Conservation (phyloP, 2,329 filamentous ascomycete species). For the Shiraia sp. region DNA sequence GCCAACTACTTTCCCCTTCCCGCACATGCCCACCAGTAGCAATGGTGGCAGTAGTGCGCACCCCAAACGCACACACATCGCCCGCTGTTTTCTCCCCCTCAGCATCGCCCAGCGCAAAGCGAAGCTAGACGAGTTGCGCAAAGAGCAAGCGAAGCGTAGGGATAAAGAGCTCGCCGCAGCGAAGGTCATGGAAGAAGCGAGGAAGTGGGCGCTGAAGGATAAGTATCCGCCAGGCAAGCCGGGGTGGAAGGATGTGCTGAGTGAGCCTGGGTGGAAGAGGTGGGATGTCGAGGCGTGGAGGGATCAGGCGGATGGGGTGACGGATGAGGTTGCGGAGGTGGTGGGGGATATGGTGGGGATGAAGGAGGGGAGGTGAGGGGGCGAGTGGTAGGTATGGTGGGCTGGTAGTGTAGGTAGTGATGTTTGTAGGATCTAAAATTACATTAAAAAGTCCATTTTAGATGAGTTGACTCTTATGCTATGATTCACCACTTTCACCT, state of each 20-base stretch:
- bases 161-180: not conserved
- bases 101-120: not conserved
- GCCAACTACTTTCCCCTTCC: not conserved
- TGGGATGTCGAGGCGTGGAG: slow-evolving; percentile 9
- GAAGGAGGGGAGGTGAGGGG: no score
- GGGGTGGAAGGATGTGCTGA: not conserved
- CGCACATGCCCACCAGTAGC: not conserved
- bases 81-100: not conserved
- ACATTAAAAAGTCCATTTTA: no score
- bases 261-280: slow-evolving; percentile 5
- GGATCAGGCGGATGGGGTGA: no score
- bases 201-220: not conserved
- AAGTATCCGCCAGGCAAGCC: slow-evolving; percentile 4
- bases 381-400: no score
- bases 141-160: slow-evolving; percentile 1
- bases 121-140: not conserved
- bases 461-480: no score
- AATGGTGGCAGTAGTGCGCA: not conserved
- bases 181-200: slow-evolving; percentile 1
- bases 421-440: no score
- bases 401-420: no score
- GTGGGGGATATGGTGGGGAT: no score
- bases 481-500: no score
- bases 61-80: not conserved
- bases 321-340: no score